Evolutionary conservation across 805 yeast genomes (phyloP), one percentile per base, ranked within the genome.

Genomic region (Saccharomycopsis sp.): DNA sequence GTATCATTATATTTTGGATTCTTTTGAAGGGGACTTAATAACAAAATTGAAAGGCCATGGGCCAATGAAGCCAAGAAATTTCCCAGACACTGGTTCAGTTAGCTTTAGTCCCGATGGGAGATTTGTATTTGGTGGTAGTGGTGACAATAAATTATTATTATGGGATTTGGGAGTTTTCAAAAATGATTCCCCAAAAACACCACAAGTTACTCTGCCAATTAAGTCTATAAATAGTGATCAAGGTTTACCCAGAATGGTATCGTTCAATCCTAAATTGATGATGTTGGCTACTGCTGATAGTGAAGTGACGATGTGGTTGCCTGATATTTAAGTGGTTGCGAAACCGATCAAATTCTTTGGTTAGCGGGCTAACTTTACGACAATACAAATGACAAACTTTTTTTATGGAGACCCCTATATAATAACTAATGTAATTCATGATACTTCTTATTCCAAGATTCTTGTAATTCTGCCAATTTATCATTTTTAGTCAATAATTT

Each of bases 61-160:
- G 11, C 68, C 74, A 0, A 60, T 77, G 41, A 72, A 73, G n/a
- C 55, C 62, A 4, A 51, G 67, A 39, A 63, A 60, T 23, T 66
- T 60, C 50, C 70, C 75, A 38, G 74, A 74, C 44, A 69, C 78
- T 0, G 84, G 84, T 0, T 68, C 73, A 8, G 70, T 77, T 1
- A 65, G 82, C 16, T 72, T 80, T 33, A 67, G 85, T 0, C 85
- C 86, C 6, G 89, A 84, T 58, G 86, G 86, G 5, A 63, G 71
- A 37, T 79, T 61, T 53, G 74, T 80, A 0, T 60, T 77, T 31
- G 77, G 79, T 4, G 85, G 88, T 3, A 72, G 75, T 40, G 76
- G 76, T 16, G 44, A 38, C 6, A 45, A 37, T 22, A 39, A 40
- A 23, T 34, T 49, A 24, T 42, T 71, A 23, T 48, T 80, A 2